These are phyloP conservation scores for Colletotrichum spinosum DNA, from an alignment of 2,329 filamentous ascomycete species.

Conservation along the genomic window DNA sequence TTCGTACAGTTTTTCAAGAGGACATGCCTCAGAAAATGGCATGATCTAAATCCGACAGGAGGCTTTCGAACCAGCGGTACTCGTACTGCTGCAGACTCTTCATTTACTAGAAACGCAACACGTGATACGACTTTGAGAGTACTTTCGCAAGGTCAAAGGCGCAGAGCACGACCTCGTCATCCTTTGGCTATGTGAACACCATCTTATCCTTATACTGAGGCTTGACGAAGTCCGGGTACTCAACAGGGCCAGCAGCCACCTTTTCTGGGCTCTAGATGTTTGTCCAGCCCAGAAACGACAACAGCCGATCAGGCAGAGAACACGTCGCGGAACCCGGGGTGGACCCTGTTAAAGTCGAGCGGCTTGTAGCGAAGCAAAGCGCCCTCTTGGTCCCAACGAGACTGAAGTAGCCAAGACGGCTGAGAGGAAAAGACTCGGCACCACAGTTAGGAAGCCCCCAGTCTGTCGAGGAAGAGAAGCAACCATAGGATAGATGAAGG, in stretches of 20 bases:
- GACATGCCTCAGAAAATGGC: too few relatives aligned
- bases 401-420: conserved; percentile 4
- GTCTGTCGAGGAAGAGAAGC: too few relatives aligned
- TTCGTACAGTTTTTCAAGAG: too few relatives aligned
- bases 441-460: too few relatives aligned
- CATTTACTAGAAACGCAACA: conserved; percentile 6
- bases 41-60: conserved; percentile 36
- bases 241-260: conserved; percentile 46
- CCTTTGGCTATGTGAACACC: conserved; percentile 66
- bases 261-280: conserved; percentile 52
- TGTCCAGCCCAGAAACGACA: conserved; percentile 49
- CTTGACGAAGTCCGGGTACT: conserved; percentile 57
- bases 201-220: conserved; percentile 65
- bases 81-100: conserved; percentile 54
- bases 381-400: conserved; percentile 60
- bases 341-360: conserved; percentile 56
- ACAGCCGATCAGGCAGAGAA: conserved; percentile 55
- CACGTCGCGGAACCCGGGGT: conserved; percentile 52
- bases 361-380: conserved; percentile 62
- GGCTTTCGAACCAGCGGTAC: conserved; percentile 56
- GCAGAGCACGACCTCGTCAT: conserved; percentile 66
- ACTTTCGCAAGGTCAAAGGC: conserved; percentile 61
- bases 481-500: too few relatives aligned
- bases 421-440: neutral
- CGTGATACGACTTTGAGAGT: neutral